Evolutionary conservation across 176 grass and related monocot species (phyloP), one percentile per base, ranked within the genome.

Genomic region (Rhynchospora breviuscula): DNA sequence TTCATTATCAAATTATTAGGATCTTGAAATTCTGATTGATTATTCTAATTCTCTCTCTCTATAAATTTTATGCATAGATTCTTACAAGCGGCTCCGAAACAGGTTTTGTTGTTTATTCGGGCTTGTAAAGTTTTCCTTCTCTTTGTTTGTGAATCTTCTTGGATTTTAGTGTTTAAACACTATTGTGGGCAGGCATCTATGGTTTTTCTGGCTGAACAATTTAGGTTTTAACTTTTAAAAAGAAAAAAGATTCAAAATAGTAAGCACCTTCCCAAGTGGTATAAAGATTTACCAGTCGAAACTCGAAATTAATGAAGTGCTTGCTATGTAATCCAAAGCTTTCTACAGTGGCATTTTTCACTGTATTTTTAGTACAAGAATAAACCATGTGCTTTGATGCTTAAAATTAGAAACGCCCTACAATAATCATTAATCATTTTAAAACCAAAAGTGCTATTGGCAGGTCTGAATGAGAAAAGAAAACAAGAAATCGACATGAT

Each of bases 1-100:
- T 62, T 47, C 7, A 48, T 81, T 81, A 45, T 12, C 33, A 63
- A 64, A 80, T n/a, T 63, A 80, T 63, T 61, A 63, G 40, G 23
- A 63, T 18, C 59, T 48, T 64, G 60, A 48, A 65, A 65, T 43
- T 46, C 21, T 63, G n/a, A 19, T 2, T 81, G 43, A 44, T 81
- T 79, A 23, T 48, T 81, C 18, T 63, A 31, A 63, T 18, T 62
- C 26, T 46, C 12, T 46, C 12, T 59, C 3, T 61, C 59, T 46
- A 18, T 7, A 63, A 81, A 21, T 13, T 11, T 46, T 64, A 45
- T 81, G 56, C 17, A 63, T 21, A 26, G 29, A 5, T 68, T 35
- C 15, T 70, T 70, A 43, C 67, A 45, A 45, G 23, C 12, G 29
- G 25, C 12, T 29, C 10, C 26, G 3, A 29, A 31, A 65, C 12